phyloP scores from a whole-genome alignment of 2,329 filamentous ascomycete genomes.

The Fusarium caatingaense region DNA sequence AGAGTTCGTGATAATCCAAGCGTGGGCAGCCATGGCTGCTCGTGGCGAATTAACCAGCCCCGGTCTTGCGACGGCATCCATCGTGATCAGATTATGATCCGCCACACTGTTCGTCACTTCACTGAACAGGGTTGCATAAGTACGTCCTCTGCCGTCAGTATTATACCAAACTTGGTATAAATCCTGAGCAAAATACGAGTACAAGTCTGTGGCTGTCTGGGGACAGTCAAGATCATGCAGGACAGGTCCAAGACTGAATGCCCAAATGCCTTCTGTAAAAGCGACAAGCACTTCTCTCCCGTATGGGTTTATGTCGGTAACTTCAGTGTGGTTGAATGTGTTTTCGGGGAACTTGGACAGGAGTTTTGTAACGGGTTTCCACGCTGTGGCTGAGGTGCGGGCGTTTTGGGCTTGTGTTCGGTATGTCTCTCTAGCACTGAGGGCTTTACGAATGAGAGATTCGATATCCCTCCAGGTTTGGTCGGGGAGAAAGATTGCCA shows the following conservation, averaged over 20 bases:
- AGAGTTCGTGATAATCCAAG: neutral
- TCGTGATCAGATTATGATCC: neutral
- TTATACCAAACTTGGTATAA: neutral
- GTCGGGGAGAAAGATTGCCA: neutral
- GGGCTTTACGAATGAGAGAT: neutral
- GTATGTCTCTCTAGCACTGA: neutral
- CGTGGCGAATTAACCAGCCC: neutral
- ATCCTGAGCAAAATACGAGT: neutral
- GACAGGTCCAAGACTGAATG: neutral
- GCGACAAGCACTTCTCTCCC: neutral
- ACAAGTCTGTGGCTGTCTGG: neutral
- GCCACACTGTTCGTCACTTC: neutral
- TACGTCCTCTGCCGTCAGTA: neutral
- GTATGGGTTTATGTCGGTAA: neutral
- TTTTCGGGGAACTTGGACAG: neutral
- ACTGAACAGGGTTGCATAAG: neutral
- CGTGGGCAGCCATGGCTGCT: neutral
- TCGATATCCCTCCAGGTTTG: neutral
- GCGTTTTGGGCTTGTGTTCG: neutral
- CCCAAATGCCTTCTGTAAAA: neutral
- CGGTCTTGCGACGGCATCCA: neutral
- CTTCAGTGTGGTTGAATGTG: neutral
- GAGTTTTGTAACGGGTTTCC: neutral
- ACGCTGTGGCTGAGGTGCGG: neutral
- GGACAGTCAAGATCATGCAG: neutral